Evolutionary conservation across 495 filamentous ascomycete genomes (phyloP).

Genomic region (Penicillium psychrofluorescens): DNA sequence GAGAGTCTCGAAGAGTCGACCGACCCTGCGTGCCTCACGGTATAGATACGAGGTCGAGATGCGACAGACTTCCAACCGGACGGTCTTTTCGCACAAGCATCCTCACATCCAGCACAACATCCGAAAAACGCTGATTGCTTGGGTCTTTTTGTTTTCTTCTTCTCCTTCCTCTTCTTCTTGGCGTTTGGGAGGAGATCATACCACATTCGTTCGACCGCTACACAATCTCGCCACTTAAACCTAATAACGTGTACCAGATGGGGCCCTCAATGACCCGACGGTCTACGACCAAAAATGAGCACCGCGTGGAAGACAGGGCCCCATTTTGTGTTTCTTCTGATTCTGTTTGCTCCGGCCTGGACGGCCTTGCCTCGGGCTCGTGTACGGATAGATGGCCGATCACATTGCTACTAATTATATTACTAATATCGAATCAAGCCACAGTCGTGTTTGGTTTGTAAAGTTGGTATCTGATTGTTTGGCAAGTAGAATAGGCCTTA

Average conservation of each 20-base stretch:
- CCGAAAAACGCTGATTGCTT: too few relatives aligned
- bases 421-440: slow-evolving; percentile 10
- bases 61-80: too few relatives aligned
- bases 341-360: not conserved
- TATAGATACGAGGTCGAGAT: not conserved
- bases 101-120: not conserved
- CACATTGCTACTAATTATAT: slow-evolving; percentile 9
- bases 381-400: not conserved
- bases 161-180: not conserved
- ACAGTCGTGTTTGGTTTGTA: too few relatives aligned
- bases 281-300: slow-evolving; percentile 11
- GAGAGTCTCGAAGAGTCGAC: not conserved
- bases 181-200: slow-evolving; percentile 3
- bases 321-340: too few relatives aligned
- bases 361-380: not conserved
- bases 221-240: slow-evolving; percentile 1
- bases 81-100: not conserved
- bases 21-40: not conserved
- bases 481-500: too few relatives aligned
- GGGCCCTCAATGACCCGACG: not conserved
- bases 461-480: too few relatives aligned
- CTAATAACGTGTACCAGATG: slow-evolving; percentile 5
- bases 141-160: not conserved
- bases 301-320: not conserved
- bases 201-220: slow-evolving; percentile 3